phyloP scores from a whole-genome alignment of 768 basidiomycete species.

The Rhodocollybia butyracea region DNA sequence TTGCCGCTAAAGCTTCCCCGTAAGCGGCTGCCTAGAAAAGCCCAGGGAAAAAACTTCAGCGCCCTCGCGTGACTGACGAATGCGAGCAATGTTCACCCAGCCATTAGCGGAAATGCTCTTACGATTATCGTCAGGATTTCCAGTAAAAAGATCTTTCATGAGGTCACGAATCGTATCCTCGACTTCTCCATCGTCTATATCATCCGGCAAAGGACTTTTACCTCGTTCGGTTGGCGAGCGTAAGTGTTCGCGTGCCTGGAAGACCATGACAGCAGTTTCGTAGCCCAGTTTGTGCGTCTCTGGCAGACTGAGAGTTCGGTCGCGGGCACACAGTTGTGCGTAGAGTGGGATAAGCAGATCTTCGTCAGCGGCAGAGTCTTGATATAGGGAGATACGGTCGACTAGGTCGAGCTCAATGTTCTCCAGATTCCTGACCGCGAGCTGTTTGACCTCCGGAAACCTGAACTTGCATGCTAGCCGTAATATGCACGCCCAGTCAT shows the following conservation, averaged over 20 bases:
- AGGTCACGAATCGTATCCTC: slow-evolving; percentile 7
- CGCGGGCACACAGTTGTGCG: slow-evolving; percentile 34
- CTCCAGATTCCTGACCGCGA: slow-evolving; percentile 24
- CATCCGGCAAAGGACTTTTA: slow-evolving; percentile 11
- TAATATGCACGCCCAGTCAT: slow-evolving; percentile 41
- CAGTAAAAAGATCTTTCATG: slow-evolving; percentile 8
- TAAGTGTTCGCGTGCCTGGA: slow-evolving; percentile 33
- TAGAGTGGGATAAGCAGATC: slow-evolving; percentile 42
- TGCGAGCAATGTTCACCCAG: slow-evolving; percentile 8
- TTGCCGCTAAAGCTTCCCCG: slow-evolving; percentile 3
- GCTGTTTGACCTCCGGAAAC: slow-evolving; percentile 34
- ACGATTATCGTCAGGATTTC: slow-evolving; percentile 4
- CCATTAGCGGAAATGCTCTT: slow-evolving; percentile 8
- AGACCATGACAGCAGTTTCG: slow-evolving; percentile 34
- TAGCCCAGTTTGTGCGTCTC: slow-evolving; percentile 44
- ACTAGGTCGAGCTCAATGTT: slow-evolving; percentile 37
- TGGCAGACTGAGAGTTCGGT: slow-evolving; percentile 34
- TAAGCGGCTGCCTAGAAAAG: slow-evolving; percentile 5
- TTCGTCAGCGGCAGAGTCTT: slow-evolving; percentile 31
- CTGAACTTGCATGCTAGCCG: slow-evolving; percentile 38
- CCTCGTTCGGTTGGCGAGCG: slow-evolving; percentile 15
- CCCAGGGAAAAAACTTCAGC: neutral
- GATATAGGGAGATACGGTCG: slow-evolving; percentile 50
- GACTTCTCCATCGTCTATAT: slow-evolving; percentile 8
- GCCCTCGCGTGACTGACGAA: slow-evolving; percentile 3